phyloP scores from a whole-genome alignment of 1,284 basidiomycete genomes.

The Malassezia restricta region DNA sequence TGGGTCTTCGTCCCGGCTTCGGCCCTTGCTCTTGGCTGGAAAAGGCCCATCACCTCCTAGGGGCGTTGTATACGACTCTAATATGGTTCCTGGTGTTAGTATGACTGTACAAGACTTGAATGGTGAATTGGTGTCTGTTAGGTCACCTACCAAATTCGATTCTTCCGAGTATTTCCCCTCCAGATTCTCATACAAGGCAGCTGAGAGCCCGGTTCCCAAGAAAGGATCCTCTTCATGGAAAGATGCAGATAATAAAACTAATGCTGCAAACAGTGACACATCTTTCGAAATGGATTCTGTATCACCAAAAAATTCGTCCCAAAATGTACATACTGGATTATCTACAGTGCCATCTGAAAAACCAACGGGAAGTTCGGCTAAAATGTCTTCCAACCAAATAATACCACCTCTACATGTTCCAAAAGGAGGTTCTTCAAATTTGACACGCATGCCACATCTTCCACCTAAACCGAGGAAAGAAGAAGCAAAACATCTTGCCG shows the following conservation, averaged over 20 bases:
- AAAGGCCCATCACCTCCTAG: neutral
- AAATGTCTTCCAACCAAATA: too few relatives aligned
- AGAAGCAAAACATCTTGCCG: conserved; percentile 10
- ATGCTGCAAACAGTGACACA: neutral
- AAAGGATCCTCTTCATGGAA: neutral
- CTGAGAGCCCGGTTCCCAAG: neutral
- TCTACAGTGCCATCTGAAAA: neutral
- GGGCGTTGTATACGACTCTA: conserved; percentile 3
- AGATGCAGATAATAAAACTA: neutral
- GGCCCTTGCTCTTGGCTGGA: neutral
- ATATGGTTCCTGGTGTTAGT: conserved; percentile 5
- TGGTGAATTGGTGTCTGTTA: conserved; percentile 6
- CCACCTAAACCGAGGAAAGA: conserved; percentile 12
- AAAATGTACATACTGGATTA: neutral
- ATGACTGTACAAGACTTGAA: conserved; percentile 11
- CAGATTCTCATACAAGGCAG: neutral
- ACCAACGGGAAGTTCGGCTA: neutral
- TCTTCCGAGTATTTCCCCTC: neutral
- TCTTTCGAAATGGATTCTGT: neutral
- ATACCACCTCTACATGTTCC: neutral
- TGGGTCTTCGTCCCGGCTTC: neutral
- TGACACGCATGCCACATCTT: conserved; percentile 14
- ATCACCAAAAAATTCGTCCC: neutral
- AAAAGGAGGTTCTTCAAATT: neutral
- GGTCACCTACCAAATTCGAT: neutral